Evolutionary conservation across 805 yeast genomes (phyloP), one percentile per base, ranked within the genome.

Genomic region (Sugiyamaella marilandica): DNA sequence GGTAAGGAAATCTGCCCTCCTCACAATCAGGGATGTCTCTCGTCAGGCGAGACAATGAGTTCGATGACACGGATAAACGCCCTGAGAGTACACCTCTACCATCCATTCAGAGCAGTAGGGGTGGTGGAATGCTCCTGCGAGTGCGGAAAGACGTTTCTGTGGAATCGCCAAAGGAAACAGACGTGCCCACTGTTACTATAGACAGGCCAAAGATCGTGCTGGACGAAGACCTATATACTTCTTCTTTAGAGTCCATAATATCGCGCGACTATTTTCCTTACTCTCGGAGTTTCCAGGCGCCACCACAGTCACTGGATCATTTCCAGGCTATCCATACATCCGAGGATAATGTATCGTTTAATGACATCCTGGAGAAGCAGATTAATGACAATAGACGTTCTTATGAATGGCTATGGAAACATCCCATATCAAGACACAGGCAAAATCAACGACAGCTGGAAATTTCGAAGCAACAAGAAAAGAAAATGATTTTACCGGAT

Each of bases 311-410:
- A 14, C 57, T n/a, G 41, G 57, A 59, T 43, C 34, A 54, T 18
- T 65, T 61, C 36, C 68, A 65, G 47, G 59, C 59, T 2, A 58
- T 54, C 10, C 58, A 55, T 33, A 65, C 67, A 1, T 64, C 69
- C 1, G 68, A 65, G 45, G 69, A 65, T 43, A 65, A 65, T 47
- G 64, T 56, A 16, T 63, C 66, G 21, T 64, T 64, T 45, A 55
- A 58, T 32, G 43, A 53, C 16, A 48, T 64, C 7, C 48, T 65
- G 14, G 67, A 63, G 19, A 44, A 49, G 29, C 54, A 58, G 24
- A 59, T 58, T 19, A 54, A 54, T 10, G 18, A 39, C 19, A 60
- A 55, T 26, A 44, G 62, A 14, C 55, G 54, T 18, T 52, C 52
- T 34, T 50, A 56, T 34, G 31, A 57, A 11, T 62, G 65, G 65